Evolutionary conservation across 257 asterid species (phyloP), one percentile per base, ranked within the genome.

Genomic region (Linderniella brevidens): DNA sequence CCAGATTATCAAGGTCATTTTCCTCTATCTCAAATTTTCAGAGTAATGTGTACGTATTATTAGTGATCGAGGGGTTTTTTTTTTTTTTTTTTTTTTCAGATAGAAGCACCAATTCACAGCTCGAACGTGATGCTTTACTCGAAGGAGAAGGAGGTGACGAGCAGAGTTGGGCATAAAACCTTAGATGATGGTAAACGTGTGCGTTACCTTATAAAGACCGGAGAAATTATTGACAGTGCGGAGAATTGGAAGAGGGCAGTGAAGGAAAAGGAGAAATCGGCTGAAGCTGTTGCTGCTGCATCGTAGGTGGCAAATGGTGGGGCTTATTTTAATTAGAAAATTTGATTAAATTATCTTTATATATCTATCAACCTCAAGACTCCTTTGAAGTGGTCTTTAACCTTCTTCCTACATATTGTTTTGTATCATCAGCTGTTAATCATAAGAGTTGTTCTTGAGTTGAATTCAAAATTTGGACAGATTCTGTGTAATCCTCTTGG

Each of bases 71-170:
- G 37, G 20, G 44, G 32, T 56, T 42, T 40, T 49, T n/a, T 43
- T 44, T 63, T 61, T 65, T 25, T 79, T 56, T 42, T 40, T 49
- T 14, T 43, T 44, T 61, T 61, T 65, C 81, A 84, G 94, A 69
- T 90, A 12, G 96, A 81, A 68, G 99, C 94, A 0, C 96, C 96
- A 0, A 72, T 90, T 52, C 99, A 90, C 69, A 82, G 99, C 68
- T 85, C 99, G 48, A 90, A 90, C 3, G 99, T 85, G 77, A 90
- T 90, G 99, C 93, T 85, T 35, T 90, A 85, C 66, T 90, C 94
- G 3, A 75, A 79, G 61, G 94, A 79, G 44, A 54, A 85, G 65
- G 57, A 79, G 13, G 88, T 90, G 45, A 79, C 61, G 17, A 90
- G 96, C 72, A 84, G 94, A 69, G 85, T 13, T 94, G 79, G 68